phyloP scores from a whole-genome alignment of 176 grass and related monocot genomes.

The Rhynchospora tenuis region DNA sequence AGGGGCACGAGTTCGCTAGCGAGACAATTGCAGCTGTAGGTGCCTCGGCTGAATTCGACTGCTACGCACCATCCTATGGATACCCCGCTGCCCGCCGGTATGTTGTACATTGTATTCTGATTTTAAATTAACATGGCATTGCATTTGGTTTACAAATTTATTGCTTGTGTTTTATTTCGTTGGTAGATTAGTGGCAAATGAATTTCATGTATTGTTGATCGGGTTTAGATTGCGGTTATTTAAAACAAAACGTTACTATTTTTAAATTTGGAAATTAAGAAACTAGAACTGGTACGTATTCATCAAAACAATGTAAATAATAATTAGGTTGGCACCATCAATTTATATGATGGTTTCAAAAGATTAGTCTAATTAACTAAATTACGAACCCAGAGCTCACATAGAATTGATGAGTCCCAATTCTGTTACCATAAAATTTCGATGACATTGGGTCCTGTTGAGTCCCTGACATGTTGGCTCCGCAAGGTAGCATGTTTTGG shows the following conservation, averaged over 20 bases:
- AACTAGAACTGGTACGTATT: background rate
- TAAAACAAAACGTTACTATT: background rate
- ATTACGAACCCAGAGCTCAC: background rate
- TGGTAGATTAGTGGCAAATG: background rate
- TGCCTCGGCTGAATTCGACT: constrained; percentile 48
- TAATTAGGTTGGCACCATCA: background rate
- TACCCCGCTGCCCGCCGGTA: constrained; percentile 66
- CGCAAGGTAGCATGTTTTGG: no score
- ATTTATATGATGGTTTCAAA: background rate
- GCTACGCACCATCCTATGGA: constrained; percentile 72
- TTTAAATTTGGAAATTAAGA: background rate
- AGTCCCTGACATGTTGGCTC: no score
- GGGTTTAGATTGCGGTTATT: background rate
- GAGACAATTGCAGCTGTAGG: constrained; percentile 36
- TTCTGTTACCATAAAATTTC: no score
- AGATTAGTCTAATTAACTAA: background rate
- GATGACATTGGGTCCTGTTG: no score
- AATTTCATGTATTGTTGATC: background rate
- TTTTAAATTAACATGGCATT: background rate
- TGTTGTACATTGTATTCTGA: background rate
- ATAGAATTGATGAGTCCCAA: no score
- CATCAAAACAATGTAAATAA: background rate
- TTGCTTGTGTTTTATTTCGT: background rate
- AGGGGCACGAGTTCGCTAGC: constrained; percentile 43
- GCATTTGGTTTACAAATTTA: background rate